Evolutionary conservation across 441 rosid genomes (phyloP), one percentile per base, ranked within the genome.

Genomic region (Viola pubescens): DNA sequence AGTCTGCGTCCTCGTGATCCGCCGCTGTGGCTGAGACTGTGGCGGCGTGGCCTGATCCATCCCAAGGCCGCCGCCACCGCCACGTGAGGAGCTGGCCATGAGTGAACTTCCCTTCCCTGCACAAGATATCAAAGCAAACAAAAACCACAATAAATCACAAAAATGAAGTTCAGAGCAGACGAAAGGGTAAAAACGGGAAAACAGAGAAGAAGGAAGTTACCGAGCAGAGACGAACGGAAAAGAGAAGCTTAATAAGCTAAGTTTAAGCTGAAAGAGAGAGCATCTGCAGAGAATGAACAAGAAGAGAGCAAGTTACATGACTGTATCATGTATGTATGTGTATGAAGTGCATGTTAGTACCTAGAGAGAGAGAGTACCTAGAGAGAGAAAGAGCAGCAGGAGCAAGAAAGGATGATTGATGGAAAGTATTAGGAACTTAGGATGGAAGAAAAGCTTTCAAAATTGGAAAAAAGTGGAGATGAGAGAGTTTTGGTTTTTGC

Each of bases 1-100:
- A 0, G 97, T 94, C 79, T 94, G 99, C 37, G 99, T 90, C 72
- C 99, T 70, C 61, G 50, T 37, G 53, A 94, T 57, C 81, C 88
- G 82, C 73, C 95, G 78, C 67, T 44, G 57, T 26, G 59, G 71
- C 60, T 60, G 57, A 34, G 59, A 68, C 60, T 60, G 88, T 34
- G 59, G 87, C 38, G 81, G 77, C 40, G 60, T 70, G 37, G 63
- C 74, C 58, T 75, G 86, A 73, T 83, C 96, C 48, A 77, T 56
- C 19, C 84, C 87, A 37, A 79, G 85, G 67, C 87, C 59, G 12
- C 59, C 59, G 13, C 59, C 59, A 39, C 59, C 59, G 13, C 59
- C 41, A 4, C 42, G n/a, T 9, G 73, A 71, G 0, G 91, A 51
- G 13, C 92, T 78, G 56, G 95, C 72, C 89, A 82, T 37, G 55